phyloP scores from a whole-genome alignment of 1,284 basidiomycete species.

The Leccinum fallax region DNA sequence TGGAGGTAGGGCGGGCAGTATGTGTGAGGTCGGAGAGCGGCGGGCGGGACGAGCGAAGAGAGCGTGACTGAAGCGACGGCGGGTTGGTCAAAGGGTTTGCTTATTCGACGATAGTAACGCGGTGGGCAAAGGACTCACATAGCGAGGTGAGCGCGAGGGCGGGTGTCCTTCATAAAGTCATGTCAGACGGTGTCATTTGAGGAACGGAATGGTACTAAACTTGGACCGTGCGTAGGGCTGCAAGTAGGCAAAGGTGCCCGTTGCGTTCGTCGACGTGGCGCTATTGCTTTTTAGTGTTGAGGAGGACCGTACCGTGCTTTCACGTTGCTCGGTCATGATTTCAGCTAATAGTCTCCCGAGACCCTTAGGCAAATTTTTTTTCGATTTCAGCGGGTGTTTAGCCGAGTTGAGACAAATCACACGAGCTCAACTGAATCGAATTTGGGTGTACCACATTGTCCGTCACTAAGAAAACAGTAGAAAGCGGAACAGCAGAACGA shows the following conservation, averaged over 20 bases:
- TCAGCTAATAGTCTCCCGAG: too few relatives aligned
- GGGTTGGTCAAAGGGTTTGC: neutral
- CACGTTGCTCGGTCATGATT: slow-evolving; percentile 15
- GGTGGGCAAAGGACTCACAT: slow-evolving; percentile 26
- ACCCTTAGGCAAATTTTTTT: too few relatives aligned
- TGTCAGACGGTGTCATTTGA: slow-evolving; percentile 17
- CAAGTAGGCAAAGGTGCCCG: slow-evolving; percentile 27
- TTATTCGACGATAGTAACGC: neutral
- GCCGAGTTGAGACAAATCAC: neutral
- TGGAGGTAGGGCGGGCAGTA: slow-evolving; percentile 46
- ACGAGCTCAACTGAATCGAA: neutral
- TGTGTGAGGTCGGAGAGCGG: slow-evolving; percentile 22
- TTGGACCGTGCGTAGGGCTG: slow-evolving; percentile 36
- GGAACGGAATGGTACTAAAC: slow-evolving; percentile 25
- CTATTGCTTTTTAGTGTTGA: neutral
- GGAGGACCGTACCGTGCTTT: neutral
- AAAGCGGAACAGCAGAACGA: slow-evolving; percentile 16
- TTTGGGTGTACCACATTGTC: slow-evolving; percentile 13
- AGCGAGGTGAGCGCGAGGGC: slow-evolving; percentile 32
- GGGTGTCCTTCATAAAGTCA: slow-evolving; percentile 17
- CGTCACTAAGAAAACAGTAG: slow-evolving; percentile 3
- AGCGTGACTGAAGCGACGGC: slow-evolving; percentile 35
- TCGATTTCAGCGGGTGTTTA: neutral
- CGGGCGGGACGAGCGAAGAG: slow-evolving; percentile 41
- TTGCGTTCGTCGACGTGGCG: slow-evolving; percentile 18